These are phyloP conservation scores for Sclerotinia minor DNA, from an alignment of 2,329 filamentous ascomycete genomes.

Conservation along the genomic window DNA sequence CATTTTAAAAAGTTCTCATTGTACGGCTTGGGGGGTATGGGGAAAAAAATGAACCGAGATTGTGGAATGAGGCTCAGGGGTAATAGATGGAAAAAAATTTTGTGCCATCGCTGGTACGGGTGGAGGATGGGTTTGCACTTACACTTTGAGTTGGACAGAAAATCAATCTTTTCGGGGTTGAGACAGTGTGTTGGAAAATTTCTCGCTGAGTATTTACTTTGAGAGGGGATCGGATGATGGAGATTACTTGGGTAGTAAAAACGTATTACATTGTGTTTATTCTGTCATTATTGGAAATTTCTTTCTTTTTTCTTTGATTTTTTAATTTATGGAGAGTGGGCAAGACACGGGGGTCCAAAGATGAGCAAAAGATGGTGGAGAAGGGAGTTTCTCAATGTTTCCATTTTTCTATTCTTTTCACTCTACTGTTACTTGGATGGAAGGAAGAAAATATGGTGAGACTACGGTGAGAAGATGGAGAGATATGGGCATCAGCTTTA, in stretches of 20 bases:
- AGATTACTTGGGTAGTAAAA: neutral
- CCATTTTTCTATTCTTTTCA: neutral
- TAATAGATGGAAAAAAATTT: neutral
- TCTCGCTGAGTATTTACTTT: neutral
- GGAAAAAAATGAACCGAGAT: neutral
- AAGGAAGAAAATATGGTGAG: neutral
- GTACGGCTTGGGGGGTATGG: neutral
- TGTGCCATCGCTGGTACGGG: conserved; percentile 14
- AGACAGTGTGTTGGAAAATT: neutral
- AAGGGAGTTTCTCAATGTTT: neutral
- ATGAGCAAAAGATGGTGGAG: neutral
- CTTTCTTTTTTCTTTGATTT: conserved; percentile 10
- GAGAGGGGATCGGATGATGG: neutral
- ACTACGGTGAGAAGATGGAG: neutral
- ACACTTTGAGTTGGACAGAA: neutral
- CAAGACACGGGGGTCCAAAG: neutral
- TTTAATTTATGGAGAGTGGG: neutral
- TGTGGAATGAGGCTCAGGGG: neutral
- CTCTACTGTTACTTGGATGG: neutral
- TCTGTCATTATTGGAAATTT: conserved; percentile 11
- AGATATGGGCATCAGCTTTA: conserved; percentile 1
- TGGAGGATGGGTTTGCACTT: neutral
- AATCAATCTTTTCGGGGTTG: conserved; percentile 5
- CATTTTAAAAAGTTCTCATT: neutral
- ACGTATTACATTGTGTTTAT: conserved; percentile 4